phyloP scores from a whole-genome alignment of 2,329 filamentous ascomycete genomes.

The Trichoderma polysporum region DNA sequence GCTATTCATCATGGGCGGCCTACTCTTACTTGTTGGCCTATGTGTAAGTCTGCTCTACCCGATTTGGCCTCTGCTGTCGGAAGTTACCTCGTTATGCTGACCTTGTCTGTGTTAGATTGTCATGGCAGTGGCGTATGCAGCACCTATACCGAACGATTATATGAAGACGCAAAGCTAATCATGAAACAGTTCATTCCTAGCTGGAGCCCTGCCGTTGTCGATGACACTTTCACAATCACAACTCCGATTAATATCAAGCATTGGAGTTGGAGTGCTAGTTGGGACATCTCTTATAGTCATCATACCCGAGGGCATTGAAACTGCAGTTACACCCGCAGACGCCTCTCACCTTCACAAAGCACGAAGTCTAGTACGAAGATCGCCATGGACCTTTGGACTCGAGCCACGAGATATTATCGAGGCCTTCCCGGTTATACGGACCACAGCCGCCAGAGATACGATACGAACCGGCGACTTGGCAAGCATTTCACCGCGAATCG shows the following conservation, averaged over 20 bases:
- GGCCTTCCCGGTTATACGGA: constrained; percentile 26
- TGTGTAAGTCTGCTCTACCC: constrained; percentile 18
- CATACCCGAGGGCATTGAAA: constrained; percentile 94
- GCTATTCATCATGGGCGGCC: constrained; percentile 21
- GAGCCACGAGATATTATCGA: constrained; percentile 29
- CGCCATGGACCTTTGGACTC: constrained; percentile 32
- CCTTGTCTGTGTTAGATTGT: constrained; percentile 43
- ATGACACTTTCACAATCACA: constrained; percentile 85
- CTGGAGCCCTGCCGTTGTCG: constrained; percentile 85
- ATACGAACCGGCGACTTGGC: neutral
- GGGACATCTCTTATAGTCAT: constrained; percentile 96
- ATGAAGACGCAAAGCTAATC: neutral
- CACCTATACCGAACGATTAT: neutral
- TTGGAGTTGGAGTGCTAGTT: constrained; percentile 91
- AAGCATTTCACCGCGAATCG: constrained; percentile 2
- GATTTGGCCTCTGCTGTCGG: neutral
- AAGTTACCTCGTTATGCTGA: neutral
- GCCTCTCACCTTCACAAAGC: constrained; percentile 40
- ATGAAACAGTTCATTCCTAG: constrained; percentile 78
- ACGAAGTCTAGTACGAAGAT: constrained; percentile 35
- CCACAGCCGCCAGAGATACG: neutral
- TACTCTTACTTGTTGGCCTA: constrained; percentile 21
- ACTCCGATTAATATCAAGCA: constrained; percentile 82
- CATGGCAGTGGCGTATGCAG: constrained; percentile 58
- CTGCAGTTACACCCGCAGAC: constrained; percentile 64